Percentiles rank a stretch among this genome's conserved stretches.
Conservation (phyloP, 148 eudicot species). For the Beta vulgaris region DNA sequence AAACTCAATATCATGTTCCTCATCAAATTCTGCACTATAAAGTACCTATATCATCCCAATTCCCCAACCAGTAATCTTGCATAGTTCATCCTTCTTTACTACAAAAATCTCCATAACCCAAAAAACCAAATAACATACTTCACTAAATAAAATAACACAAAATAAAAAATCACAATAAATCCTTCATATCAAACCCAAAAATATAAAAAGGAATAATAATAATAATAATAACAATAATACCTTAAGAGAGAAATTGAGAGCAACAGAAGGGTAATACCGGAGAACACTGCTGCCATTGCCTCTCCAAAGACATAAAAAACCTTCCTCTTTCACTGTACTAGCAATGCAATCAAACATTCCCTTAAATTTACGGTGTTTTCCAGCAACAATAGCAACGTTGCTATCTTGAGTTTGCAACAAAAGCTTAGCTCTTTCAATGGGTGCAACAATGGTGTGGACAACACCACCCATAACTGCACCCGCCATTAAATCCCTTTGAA, state of each 20-base stretch:
- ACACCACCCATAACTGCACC: constrained; percentile 88
- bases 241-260: constrained; percentile 97
- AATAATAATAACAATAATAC: constrained; percentile 25
- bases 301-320: constrained; percentile 79
- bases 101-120: background rate
- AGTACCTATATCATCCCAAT: no score
- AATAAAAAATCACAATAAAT: background rate
- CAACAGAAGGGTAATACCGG: constrained; percentile 93
- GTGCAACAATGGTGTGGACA: constrained; percentile 96
- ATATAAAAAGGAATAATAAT: background rate
- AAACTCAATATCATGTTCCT: background rate
- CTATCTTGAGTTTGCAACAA: constrained; percentile 91
- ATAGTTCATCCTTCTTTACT: background rate
- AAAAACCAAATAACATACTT: background rate
- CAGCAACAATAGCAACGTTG: constrained; percentile 62
- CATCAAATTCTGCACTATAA: background rate
- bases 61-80: no score
- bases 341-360: constrained; percentile 84
- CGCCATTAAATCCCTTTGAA: constrained; percentile 83
- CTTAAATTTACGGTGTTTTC: constrained; percentile 68
- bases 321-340: constrained; percentile 69
- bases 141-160: background rate
- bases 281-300: constrained; percentile 93
- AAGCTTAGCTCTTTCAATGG: constrained; percentile 88
- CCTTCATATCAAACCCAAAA: background rate